Percentiles rank a stretch among this genome's conserved stretches.
Evolutionary conservation across 2,329 filamentous ascomycete species (phyloP).

Genomic region (Epichloe elymi): DNA sequence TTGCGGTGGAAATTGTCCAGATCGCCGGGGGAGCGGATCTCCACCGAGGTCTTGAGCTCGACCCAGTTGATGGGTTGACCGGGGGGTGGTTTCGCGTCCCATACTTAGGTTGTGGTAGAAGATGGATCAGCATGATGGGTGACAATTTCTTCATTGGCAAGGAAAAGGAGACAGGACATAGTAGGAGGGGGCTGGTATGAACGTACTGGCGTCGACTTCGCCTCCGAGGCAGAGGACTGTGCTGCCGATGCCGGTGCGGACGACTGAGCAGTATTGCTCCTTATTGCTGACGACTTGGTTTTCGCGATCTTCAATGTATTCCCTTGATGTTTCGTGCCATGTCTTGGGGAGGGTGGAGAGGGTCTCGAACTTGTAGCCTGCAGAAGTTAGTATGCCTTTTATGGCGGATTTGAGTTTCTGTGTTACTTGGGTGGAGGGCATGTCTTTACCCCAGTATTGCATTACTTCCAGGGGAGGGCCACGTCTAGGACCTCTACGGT

Average conservation of each 20-base stretch:
- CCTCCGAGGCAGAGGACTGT: slow-evolving; percentile 69
- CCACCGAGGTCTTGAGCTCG: slow-evolving; percentile 82
- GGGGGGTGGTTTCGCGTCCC: slow-evolving; percentile 64
- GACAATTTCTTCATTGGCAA: neutral
- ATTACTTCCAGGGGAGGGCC: slow-evolving; percentile 63
- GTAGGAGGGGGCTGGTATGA: slow-evolving; percentile 2
- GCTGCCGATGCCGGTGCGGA: slow-evolving; percentile 73
- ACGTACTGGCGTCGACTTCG: slow-evolving; percentile 74
- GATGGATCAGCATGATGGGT: neutral
- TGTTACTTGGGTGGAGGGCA: neutral
- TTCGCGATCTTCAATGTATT: slow-evolving; percentile 67
- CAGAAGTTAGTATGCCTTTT: neutral
- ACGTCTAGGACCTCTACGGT: slow-evolving; percentile 17
- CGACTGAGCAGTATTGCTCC: slow-evolving; percentile 90
- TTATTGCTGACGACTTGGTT: slow-evolving; percentile 69
- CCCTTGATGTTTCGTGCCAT: slow-evolving; percentile 60
- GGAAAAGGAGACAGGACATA: neutral
- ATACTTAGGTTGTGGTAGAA: slow-evolving; percentile 37
- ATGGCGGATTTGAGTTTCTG: neutral
- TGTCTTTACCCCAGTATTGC: slow-evolving; percentile 69
- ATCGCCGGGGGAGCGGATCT: slow-evolving; percentile 55
- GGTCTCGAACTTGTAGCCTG: slow-evolving; percentile 94
- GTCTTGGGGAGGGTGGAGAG: slow-evolving; percentile 61
- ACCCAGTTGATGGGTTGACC: slow-evolving; percentile 76
- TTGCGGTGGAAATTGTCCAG: slow-evolving; percentile 73